Base-by-base conservation (phyloP, 2,329 filamentous ascomycete genomes). In the Aspergillus aculeatus region DNA sequence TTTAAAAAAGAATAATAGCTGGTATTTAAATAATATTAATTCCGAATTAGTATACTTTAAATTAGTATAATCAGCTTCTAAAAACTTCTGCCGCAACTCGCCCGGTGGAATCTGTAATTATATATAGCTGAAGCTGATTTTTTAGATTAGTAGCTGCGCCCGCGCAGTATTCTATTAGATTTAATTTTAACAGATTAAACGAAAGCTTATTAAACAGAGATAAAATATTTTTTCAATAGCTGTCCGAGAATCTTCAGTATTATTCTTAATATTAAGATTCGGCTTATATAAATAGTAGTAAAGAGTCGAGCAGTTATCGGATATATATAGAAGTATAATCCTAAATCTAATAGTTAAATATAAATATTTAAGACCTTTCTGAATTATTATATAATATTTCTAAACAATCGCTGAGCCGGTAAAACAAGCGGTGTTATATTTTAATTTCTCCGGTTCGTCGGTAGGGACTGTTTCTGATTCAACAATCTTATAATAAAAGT, bases 131-230 rank as follows among this genome's bases (percentile, higher is more conserved):
- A 69, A 66, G 56, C 50, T 64, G 0, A 51, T 64, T 11, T 64
- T 19, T 66, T 64, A 69, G 5, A 50, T 56, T 32, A 53, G 62
- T 10, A 70, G 50, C 49, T 60, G 50, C 14, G 21, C 21, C 21
- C 23, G 26, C n/a, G 64, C 61, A 14, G 16, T 29, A 58, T 68
- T 65, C 41, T 64, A 54, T 66, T 62, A 71, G 1, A 38, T 47
- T 14, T 70, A 63, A 47, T 64, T 56, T n/a, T 64, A 64, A 38
- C 29, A 6, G 29, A n/a, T n/a, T 1, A 59, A 61, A 11, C 29
- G 21, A 54, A 62, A 68, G 50, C 59, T 59, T 62, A 69, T 66
- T 29, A 70, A 26, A 19, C 59, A 67, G n/a, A 64, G 58, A 50
- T 66, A 68, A 31, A 70, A 38, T 2, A 63, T 55, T 16, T 65